These are phyloP conservation scores for Aspergillus fructus DNA, from an alignment of 2,329 filamentous ascomycete genomes.

Conservation along the genomic window DNA sequence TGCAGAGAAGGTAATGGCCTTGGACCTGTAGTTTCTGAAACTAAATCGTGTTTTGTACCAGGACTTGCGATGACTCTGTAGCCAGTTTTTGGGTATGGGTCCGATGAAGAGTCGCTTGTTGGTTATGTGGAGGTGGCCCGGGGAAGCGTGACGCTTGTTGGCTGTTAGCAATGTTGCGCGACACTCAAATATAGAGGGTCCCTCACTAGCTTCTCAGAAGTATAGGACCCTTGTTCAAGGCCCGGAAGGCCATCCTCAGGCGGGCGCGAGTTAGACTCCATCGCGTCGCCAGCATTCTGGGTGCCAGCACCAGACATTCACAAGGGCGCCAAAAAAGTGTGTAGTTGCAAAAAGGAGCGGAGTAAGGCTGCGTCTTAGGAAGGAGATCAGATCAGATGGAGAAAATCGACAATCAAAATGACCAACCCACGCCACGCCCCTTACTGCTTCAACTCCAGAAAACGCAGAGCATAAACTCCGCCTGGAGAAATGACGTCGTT, in stretches of 20 bases:
- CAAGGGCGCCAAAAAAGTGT: background rate
- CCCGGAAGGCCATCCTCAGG: slow-evolving; percentile 31
- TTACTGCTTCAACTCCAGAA: background rate
- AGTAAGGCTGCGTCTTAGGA: background rate
- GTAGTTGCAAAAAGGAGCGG: background rate
- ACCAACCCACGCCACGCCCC: background rate
- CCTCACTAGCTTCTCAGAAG: slow-evolving; percentile 53
- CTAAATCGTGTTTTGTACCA: slow-evolving; percentile 56
- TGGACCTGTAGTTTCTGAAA: slow-evolving; percentile 48
- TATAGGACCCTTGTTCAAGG: slow-evolving; percentile 53
- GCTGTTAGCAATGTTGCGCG: background rate
- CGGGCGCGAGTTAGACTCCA: slow-evolving; percentile 19
- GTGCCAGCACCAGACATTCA: slow-evolving; percentile 11
- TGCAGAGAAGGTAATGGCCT: slow-evolving; percentile 53
- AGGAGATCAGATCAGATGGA: background rate
- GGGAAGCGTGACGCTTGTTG: slow-evolving; percentile 58
- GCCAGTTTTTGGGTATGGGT: slow-evolving; percentile 65
- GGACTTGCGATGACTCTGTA: slow-evolving; percentile 61
- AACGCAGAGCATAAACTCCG: background rate
- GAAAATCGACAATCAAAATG: background rate
- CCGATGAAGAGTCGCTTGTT: slow-evolving; percentile 64
- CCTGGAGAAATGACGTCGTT: slow-evolving; percentile 33
- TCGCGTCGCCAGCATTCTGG: slow-evolving; percentile 19
- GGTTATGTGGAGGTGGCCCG: slow-evolving; percentile 62
- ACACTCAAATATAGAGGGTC: background rate